Evolutionary conservation across 257 asterid species (phyloP), one percentile per base, ranked within the genome.

Genomic region (Fraxinus cuspidata): DNA sequence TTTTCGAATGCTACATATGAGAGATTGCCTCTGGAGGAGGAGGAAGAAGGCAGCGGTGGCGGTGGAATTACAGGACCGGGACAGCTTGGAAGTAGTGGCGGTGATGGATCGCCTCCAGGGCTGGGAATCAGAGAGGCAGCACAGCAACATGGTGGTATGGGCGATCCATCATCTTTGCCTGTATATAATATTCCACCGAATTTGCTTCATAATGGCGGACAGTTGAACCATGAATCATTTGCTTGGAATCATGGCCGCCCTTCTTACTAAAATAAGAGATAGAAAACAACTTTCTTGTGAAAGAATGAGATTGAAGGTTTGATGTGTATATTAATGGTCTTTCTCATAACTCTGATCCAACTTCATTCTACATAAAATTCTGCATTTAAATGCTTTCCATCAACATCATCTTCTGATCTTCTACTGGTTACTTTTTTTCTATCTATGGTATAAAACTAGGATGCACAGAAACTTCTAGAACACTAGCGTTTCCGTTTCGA

Each of bases 1-100:
- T 90, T 88, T 68, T 83, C 95, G 7, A 90, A 90, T 72, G 95
- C 95, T 28, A 88, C 91, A 4, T 90, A 90, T 63, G 95, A 90
- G 79, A 83, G 91, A 79, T 72, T 88, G 71, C 95, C 95, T 11
- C 72, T 88, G 42, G 90, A 83, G 73, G 92, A 88, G 63, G 92
- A 86, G 29, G 95, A 90, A 32, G 91, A 83, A 18, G 83, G 71
- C 1, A 79, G 70, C 0, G 83, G n/a, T 5, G 69, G 75, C 0
- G 63, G 42, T 2, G 79, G 31, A 8, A 19, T 53, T 53, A 81
- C 23, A 2, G 81, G 70, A 34, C 81, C 73, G 5, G 84, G 81
- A 15, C 81, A 77, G 29, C 77, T 77, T 0, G 81, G 84, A 0
- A 42, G 49, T 8, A 81, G 80, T 1, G 91, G 84, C 23, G 84